A percentile compares a stretch with the other conserved stretches of the same genome.
These are phyloP conservation scores for Chimonanthus salicifolius DNA, from an alignment of 164 flowering plant genomes.

Conservation along the genomic window DNA sequence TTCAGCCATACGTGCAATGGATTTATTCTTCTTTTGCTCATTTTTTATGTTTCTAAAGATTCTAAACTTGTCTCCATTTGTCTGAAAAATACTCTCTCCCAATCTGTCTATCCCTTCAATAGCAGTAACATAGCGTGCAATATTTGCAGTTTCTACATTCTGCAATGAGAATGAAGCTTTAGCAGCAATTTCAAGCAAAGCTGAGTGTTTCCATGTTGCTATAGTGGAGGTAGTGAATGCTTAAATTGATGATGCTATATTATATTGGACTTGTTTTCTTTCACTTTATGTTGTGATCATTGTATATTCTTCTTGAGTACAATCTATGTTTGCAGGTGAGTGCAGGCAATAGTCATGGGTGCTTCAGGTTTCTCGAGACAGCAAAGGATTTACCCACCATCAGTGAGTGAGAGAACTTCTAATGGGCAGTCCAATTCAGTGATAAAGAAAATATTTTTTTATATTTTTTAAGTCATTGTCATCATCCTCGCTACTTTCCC, in stretches of 20 bases:
- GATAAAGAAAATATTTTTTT: background rate
- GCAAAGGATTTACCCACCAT: constrained; percentile 70
- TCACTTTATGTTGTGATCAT: background rate
- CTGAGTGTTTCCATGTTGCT: constrained; percentile 72
- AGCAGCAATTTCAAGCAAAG: constrained; percentile 40
- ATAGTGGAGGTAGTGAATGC: constrained; percentile 64
- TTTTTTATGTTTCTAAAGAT: background rate
- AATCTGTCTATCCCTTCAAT: background rate
- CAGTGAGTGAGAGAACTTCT: constrained; percentile 40
- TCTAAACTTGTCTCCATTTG: background rate
- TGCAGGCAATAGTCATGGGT: constrained; percentile 29
- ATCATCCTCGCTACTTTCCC: too few species aligned
- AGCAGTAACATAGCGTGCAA: background rate
- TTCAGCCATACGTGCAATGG: background rate
- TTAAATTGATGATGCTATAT: background rate
- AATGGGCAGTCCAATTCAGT: background rate
- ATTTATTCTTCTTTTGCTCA: background rate
- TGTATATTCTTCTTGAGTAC: background rate
- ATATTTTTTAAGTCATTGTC: background rate
- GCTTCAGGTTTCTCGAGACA: constrained; percentile 61
- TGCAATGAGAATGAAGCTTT: constrained; percentile 61
- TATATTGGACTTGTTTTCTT: background rate
- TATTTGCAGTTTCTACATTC: constrained; percentile 54
- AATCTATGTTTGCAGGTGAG: constrained; percentile 38
- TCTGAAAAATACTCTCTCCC: too few species aligned